These are phyloP conservation scores for Leishmania tropica DNA, from an alignment of 208 protist species.

Conservation along the genomic window DNA sequence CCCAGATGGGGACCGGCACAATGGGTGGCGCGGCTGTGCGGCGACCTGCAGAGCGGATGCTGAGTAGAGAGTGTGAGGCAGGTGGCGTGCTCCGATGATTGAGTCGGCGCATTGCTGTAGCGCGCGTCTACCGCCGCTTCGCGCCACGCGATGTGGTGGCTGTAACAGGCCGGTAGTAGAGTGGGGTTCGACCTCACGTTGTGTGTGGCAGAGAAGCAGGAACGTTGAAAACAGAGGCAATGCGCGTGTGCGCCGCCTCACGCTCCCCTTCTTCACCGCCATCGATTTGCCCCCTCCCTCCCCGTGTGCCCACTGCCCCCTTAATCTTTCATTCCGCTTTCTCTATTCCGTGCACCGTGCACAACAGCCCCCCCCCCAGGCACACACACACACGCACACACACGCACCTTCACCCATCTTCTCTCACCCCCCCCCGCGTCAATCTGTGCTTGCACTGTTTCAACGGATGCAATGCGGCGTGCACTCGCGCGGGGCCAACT, in stretches of 20 bases:
- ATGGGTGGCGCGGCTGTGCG: neutral
- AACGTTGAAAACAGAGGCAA: neutral
- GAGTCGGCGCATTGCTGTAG: neutral
- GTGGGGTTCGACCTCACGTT: neutral
- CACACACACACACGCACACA: neutral
- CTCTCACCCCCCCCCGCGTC: neutral
- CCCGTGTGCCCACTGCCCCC: neutral
- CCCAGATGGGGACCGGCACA: neutral
- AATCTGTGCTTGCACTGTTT: neutral
- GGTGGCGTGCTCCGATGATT: neutral
- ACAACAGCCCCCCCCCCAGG: neutral
- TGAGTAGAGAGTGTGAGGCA: neutral
- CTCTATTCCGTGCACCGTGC: neutral
- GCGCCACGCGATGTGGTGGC: neutral
- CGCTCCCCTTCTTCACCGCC: neutral
- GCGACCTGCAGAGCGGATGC: neutral
- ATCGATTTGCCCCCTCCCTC: neutral
- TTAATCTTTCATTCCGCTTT: neutral
- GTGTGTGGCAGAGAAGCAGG: neutral
- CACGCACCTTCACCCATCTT: neutral
- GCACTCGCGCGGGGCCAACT: neutral
- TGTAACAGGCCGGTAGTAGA: neutral
- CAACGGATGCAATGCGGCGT: neutral
- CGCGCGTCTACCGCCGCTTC: neutral
- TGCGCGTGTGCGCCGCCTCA: neutral